Base-by-base conservation (phyloP, 2,329 filamentous ascomycete species). In the Colletotrichum ledebouriae region DNA sequence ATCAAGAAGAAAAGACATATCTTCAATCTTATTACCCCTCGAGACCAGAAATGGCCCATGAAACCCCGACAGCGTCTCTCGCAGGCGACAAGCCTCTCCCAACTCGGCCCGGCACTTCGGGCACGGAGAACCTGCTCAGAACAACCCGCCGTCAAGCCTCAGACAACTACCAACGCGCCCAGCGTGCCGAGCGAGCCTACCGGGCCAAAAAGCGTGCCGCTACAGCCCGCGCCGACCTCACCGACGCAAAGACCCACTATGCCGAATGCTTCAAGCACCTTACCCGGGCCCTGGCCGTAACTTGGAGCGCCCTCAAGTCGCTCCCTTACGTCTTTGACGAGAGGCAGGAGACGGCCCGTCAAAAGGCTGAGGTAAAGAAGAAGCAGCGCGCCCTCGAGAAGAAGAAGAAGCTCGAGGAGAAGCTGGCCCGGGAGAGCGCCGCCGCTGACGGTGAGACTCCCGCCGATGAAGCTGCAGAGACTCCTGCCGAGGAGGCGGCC, bases 111-210 rank as follows among this genome's bases (percentile, higher is more conserved):
- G 79, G 80, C 65, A 83, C 82, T 13, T 80, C 81, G 0, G 80
- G 79, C 62, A 84, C 82, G 17, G 79, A 83, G 71, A 77, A 78
- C 70, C 73, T 82, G 37, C 79, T 84, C 47, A 75, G 76, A 52
- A 78, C 76, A 59, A 79, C 76, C 63, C 78, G 79, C 29, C 78
- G 76, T 42, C 73, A 76, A 46, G 80, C 81, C 33, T 79, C 79
- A 12, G 73, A 79, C 62, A 75, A 79, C 39, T 77, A 78, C 65
- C 72, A 76, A 49, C 76, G 78, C 55, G 82, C 82, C 4, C 75
- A 78, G 65, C 75, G 77, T 20, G 80, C 81, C 57, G 81, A 84
- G 75, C 76, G 75, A 42, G 73, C 77, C 47, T 84, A 83, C 76
- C 76, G 75, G 44, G 75, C 79, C 39, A 77, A 75, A 66, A 83